Evolutionary conservation across 208 protist species (phyloP).

Genomic region (Leishmania braziliensis): DNA sequence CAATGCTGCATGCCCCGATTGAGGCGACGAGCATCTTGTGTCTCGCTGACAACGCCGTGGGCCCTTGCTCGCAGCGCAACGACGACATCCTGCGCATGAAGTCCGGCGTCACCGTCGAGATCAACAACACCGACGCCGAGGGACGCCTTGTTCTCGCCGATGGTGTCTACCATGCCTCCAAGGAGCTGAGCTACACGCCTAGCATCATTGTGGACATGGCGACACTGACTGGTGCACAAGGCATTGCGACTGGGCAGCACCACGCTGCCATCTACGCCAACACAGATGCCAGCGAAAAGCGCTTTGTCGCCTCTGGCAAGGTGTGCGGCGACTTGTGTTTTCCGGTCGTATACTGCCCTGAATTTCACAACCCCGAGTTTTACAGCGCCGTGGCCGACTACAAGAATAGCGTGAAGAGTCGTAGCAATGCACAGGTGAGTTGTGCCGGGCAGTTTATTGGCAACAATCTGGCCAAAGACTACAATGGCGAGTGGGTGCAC

Average conservation of each 20-base stretch:
- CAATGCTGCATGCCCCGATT: constrained; percentile 41
- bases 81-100: constrained; percentile 91
- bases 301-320: constrained; percentile 50
- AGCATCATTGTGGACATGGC: constrained; percentile 90
- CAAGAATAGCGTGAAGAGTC: constrained; percentile 71
- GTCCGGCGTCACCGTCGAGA: constrained; percentile 88
- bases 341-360: constrained; percentile 88
- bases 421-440: constrained; percentile 77
- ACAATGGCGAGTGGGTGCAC: constrained; percentile 82
- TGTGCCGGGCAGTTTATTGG: constrained; percentile 88
- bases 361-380: constrained; percentile 84
- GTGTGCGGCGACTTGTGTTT: constrained; percentile 83
- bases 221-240: constrained; percentile 92
- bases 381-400: constrained; percentile 66
- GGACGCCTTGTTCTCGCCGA: constrained; percentile 92
- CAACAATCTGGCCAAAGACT: constrained; percentile 58
- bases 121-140: constrained; percentile 95
- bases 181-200: constrained; percentile 77
- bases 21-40: constrained; percentile 70
- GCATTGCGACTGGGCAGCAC: constrained; percentile 74
- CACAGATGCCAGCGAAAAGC: constrained; percentile 64
- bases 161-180: constrained; percentile 87
- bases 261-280: constrained; percentile 88
- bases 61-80: constrained; percentile 70
- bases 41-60: constrained; percentile 91